phyloP scores from a whole-genome alignment of 2,329 filamentous ascomycete species.

The Annulohypoxylon truncatum region DNA sequence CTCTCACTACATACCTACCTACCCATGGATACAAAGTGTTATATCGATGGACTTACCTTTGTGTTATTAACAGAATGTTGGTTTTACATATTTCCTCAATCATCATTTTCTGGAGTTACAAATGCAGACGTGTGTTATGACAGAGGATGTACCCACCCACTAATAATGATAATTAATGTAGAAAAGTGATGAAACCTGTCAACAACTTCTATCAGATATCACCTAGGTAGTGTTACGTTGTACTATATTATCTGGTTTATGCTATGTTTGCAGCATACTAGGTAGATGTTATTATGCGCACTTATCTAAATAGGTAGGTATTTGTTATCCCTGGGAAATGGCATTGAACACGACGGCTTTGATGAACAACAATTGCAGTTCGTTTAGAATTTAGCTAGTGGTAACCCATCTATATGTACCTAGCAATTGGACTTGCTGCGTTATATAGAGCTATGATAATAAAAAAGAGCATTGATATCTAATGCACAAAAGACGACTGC shows the following conservation, averaged over 20 bases:
- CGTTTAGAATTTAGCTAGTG: no score
- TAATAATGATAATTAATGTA: neutral
- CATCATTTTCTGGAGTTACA: no score
- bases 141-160: no score
- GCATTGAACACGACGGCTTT: neutral
- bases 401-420: no score
- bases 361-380: neutral
- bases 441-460: neutral
- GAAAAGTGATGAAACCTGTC: conserved; percentile 31
- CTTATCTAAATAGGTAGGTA: neutral
- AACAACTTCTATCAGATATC: conserved; percentile 13
- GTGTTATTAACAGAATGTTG: no score
- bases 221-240: conserved; percentile 3
- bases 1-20: neutral
- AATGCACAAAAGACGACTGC: neutral
- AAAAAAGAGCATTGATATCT: neutral
- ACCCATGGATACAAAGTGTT: no score
- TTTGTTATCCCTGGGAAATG: neutral
- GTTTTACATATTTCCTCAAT: no score
- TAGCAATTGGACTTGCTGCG: neutral
- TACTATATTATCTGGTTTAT: neutral
- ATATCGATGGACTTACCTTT: no score
- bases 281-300: neutral
- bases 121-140: no score
- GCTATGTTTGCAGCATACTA: neutral